Conservation (phyloP, 225 moss, liverwort and hornwort species). For the Climacium dendroides region DNA sequence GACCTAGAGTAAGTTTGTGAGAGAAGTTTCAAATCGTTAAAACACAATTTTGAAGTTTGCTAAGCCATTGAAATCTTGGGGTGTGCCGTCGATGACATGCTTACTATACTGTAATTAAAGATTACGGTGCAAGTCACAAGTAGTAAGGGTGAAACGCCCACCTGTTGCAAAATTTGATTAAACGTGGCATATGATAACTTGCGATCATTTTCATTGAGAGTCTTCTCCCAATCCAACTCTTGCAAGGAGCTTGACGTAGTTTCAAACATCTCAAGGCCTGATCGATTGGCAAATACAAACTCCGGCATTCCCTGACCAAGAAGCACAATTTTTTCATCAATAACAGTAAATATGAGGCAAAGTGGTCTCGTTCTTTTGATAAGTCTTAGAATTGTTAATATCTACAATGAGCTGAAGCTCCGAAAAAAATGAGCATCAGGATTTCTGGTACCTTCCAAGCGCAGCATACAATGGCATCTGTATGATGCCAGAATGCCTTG, state of each 20-base stretch:
- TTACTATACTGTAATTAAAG: background rate
- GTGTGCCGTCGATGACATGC: background rate
- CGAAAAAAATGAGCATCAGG: background rate
- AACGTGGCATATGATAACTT: constrained; percentile 76
- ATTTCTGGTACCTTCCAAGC: constrained; percentile 69
- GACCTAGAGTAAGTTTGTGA: background rate
- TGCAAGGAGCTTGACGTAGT: constrained; percentile 60
- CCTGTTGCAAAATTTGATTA: constrained; percentile 91
- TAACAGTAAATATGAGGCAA: background rate
- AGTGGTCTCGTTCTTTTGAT: background rate
- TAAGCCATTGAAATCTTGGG: background rate
- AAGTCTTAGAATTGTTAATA: background rate
- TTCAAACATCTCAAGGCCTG: constrained; percentile 89
- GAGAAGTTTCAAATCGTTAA: background rate
- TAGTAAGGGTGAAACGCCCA: background rate
- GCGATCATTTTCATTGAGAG: constrained; percentile 68
- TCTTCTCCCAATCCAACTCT: constrained; percentile 89
- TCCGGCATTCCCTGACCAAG: constrained; percentile 55
- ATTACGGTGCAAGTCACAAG: background rate
- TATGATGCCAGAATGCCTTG: constrained; percentile 31
- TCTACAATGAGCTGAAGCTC: background rate
- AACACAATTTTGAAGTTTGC: background rate
- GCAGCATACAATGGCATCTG: constrained; percentile 62
- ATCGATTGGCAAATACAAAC: constrained; percentile 79
- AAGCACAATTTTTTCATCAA: background rate